Evolutionary conservation across 148 eudicot genomes (phyloP), one percentile per base, ranked within the genome.

Genomic region (Nepenthes mirabilis): DNA sequence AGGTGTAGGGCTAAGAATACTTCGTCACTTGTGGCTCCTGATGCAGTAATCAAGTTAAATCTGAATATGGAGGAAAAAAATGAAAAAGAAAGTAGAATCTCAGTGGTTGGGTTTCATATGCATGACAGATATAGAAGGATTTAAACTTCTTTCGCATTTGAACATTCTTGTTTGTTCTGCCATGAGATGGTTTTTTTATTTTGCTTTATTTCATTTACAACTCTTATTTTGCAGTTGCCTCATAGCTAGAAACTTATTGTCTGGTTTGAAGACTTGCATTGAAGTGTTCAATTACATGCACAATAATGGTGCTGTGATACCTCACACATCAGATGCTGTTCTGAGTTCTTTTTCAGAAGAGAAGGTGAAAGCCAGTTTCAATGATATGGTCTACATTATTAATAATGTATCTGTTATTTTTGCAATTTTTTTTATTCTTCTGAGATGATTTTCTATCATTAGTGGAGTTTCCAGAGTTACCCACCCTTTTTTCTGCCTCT

Each of bases 261-360:
- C 88, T 65, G 97, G 90, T 74, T 75, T 88, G 66, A 93, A 84
- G 82, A 93, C 83, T 77, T 93, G 98, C 76, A 69, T 67, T 43
- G 94, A 93, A 72, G 87, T 93, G 9, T 83, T 65, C 70, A 72
- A 58, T 72, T 83, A 78, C 79, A 82, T 93, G 95, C 68, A 67
- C 50, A 74, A 72, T 74, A 69, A 70, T 70, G 84, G 75, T 60
- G 78, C 75, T 51, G 67, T 73, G 14, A 59, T 65, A 68, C 56
- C 79, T 58, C 74, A 52, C 35, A 76, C 76, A 70, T 64, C 74
- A 56, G 70, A 63, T 65, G 70, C 58, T 53, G 47, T 65, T 45
- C 64, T 52, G 47, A 70, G 71, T 70, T 72, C 84, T 56, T 68
- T 66, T 60, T 69, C 71, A 11, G 83, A 84, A 63, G 89, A 77